Evolutionary conservation across 306 rosid species (phyloP).

Genomic region (Pyrus betulifolia): DNA sequence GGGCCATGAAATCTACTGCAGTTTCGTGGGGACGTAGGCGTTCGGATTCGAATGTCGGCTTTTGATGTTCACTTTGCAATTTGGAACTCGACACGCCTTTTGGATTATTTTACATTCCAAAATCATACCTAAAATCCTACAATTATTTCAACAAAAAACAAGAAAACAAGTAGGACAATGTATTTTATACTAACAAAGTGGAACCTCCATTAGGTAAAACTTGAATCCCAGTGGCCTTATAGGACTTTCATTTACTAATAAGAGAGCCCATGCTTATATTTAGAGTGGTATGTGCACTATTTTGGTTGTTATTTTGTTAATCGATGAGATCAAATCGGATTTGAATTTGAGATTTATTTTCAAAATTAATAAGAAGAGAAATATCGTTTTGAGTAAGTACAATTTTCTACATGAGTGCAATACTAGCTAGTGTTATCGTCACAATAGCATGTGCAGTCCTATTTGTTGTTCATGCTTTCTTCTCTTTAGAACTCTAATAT

Average conservation of each 20-base stretch:
- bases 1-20: conserved; percentile 14
- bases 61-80: not conserved
- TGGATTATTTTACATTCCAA: not conserved
- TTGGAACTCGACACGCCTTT: not conserved
- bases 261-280: not conserved
- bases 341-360: not conserved
- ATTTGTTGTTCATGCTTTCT: not conserved
- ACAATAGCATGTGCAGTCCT: not conserved
- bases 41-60: conserved; percentile 27
- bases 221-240: not conserved
- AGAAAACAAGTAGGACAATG: not conserved
- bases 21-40: conserved; percentile 2
- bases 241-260: not conserved
- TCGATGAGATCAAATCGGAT: too few relatives aligned
- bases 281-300: not conserved
- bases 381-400: too few relatives aligned
- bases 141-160: not conserved
- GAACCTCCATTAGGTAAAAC: not conserved
- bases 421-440: not conserved
- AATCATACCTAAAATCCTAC: not conserved
- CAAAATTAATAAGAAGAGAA: not conserved
- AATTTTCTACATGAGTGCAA: not conserved
- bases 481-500: not conserved
- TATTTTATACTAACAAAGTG: not conserved
- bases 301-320: not conserved